phyloP scores from a whole-genome alignment of 2,329 filamentous ascomycete species.

The Monosporascus sp. region DNA sequence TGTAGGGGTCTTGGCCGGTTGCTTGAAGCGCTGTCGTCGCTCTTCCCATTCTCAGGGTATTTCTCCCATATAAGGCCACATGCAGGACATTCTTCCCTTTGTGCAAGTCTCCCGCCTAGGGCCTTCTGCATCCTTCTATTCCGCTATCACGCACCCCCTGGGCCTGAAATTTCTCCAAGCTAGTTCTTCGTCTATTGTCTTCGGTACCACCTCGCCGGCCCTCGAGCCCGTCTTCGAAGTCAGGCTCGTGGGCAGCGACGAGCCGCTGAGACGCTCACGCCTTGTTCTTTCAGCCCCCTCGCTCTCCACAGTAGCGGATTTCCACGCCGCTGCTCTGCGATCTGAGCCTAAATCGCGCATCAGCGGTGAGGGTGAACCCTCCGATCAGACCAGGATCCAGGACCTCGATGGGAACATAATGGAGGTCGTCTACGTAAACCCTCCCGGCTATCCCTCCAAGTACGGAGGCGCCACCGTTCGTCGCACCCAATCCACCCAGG shows the following conservation, averaged over 20 bases:
- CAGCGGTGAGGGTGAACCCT: slow-evolving; percentile 5
- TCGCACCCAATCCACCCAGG: slow-evolving; percentile 30
- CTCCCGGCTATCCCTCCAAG: slow-evolving; percentile 28
- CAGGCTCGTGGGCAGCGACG: slow-evolving; percentile 28
- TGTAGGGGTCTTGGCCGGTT: no score
- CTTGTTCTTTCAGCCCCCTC: slow-evolving; percentile 65
- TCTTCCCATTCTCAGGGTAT: no score
- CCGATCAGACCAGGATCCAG: slow-evolving; percentile 48
- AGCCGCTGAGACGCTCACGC: slow-evolving; percentile 36
- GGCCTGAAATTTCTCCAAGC: slow-evolving; percentile 63
- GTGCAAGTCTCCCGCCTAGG: slow-evolving; percentile 70
- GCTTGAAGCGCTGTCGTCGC: no score
- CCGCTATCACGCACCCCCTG: slow-evolving; percentile 70
- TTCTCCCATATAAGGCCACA: slow-evolving; percentile 2
- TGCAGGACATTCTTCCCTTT: slow-evolving; percentile 39
- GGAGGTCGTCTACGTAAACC: slow-evolving; percentile 61
- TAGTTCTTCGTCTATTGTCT: slow-evolving; percentile 34
- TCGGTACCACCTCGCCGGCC: slow-evolving; percentile 29
- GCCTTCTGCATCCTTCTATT: slow-evolving; percentile 77
- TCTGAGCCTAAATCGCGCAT: slow-evolving; percentile 7
- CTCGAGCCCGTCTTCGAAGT: slow-evolving; percentile 39
- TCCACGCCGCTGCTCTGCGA: slow-evolving; percentile 64
- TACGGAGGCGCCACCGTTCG: slow-evolving; percentile 30
- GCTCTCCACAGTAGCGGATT: slow-evolving; percentile 60
- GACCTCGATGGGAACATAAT: slow-evolving; percentile 83